phyloP scores from a whole-genome alignment of 768 basidiomycete genomes.

The Collybiopsis luxurians region DNA sequence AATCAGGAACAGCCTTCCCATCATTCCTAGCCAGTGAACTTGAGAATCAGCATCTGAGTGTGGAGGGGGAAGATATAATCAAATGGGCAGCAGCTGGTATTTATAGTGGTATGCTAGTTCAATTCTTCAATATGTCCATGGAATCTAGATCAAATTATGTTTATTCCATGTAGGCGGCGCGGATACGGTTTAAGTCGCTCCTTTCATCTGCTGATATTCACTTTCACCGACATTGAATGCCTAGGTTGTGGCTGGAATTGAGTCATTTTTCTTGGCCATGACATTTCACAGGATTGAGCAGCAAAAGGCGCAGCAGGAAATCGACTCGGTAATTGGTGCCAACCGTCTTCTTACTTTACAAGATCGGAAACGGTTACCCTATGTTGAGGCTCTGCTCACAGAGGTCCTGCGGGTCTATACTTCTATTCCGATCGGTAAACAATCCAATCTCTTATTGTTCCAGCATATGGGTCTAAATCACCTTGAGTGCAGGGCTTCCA shows the following conservation, averaged over 20 bases:
- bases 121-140: not conserved
- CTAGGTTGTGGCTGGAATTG: conserved; percentile 10
- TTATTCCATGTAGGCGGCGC: conserved; percentile 12
- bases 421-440: conserved; percentile 10
- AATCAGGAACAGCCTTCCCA: conserved; percentile 10
- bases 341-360: conserved; percentile 17
- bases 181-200: conserved; percentile 11
- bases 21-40: no score
- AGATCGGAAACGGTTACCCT: conserved; percentile 19
- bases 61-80: no score
- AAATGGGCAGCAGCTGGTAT: conserved; percentile 24
- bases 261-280: conserved; percentile 24
- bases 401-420: conserved; percentile 10
- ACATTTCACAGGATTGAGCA: no score
- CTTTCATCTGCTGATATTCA: not conserved
- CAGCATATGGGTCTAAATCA: not conserved
- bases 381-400: conserved; percentile 10
- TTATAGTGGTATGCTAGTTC: conserved; percentile 22
- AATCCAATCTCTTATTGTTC: not conserved
- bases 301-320: conserved; percentile 20
- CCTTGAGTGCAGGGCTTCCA: conserved; percentile 10
- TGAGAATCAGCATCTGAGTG: no score
- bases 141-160: not conserved
- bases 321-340: conserved; percentile 23
- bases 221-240: not conserved